Conservation (phyloP, 495 filamentous ascomycete genomes). For the Cryomyces antarcticus region DNA sequence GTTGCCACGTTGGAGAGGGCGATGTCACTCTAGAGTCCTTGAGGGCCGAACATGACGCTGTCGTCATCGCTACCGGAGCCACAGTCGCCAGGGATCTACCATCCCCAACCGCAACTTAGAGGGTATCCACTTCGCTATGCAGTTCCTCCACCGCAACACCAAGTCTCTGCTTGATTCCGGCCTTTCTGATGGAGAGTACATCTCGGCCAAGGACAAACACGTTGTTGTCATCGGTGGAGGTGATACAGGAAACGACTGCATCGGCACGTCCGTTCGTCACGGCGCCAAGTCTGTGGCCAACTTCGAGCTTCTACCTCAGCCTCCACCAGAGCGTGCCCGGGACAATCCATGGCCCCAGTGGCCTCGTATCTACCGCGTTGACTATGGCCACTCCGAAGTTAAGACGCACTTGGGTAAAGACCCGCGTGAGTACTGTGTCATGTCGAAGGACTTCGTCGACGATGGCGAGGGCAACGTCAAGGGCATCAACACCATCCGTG, state of each 20-base stretch:
- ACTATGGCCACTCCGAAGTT: constrained; percentile 94
- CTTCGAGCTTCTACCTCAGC: constrained; percentile 92
- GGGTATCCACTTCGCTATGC: constrained; percentile 95
- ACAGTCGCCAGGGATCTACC: constrained; percentile 89
- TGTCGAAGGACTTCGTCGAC: constrained; percentile 94
- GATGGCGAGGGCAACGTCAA: constrained; percentile 77
- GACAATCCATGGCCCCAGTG: constrained; percentile 99
- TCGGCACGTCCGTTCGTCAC: constrained; percentile 94
- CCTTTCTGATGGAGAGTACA: constrained; percentile 70
- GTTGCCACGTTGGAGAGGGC: constrained; percentile 62
- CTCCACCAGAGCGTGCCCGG: constrained; percentile 76
- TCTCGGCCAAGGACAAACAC: constrained; percentile 91
- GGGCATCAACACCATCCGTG: constrained; percentile 93
- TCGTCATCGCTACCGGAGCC: constrained; percentile 89
- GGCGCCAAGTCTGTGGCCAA: constrained; percentile 93
- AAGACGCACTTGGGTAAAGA: constrained; percentile 96
- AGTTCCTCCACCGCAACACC: constrained; percentile 95
- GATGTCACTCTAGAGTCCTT: constrained; percentile 53
- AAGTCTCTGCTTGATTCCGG: constrained; percentile 94
- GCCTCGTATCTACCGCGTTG: constrained; percentile 95
- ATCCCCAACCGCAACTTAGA: constrained; percentile 80
- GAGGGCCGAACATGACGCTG: constrained; percentile 59
- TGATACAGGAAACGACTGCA: constrained; percentile 98
- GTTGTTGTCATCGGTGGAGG: constrained; percentile 97
- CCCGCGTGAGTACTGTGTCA: constrained; percentile 95